Percentiles rank a stretch among this genome's conserved stretches.
Evolutionary conservation across 2,329 filamentous ascomycete genomes (phyloP).

Genomic region (Xylaria multiplex): DNA sequence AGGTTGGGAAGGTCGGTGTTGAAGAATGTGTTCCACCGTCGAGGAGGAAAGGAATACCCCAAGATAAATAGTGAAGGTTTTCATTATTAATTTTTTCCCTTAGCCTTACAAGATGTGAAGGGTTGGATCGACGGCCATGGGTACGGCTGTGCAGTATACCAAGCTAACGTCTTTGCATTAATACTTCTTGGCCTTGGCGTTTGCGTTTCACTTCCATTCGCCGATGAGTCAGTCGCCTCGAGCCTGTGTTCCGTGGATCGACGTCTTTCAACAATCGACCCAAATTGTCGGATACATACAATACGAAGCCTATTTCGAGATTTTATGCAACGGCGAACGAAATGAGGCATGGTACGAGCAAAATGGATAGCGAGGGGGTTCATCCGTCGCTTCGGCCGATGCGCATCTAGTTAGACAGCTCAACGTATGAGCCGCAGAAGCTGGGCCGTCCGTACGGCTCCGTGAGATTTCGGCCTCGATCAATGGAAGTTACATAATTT

Average conservation of each 20-base stretch:
- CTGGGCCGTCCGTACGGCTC: constrained; percentile 24
- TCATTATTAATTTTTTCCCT: neutral
- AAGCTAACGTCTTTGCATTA: neutral
- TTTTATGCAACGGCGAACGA: neutral
- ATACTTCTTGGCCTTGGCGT: constrained; percentile 26
- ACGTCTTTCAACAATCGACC: neutral
- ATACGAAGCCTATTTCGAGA: constrained; percentile 6
- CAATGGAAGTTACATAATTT: constrained; percentile 9
- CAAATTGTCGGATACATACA: neutral
- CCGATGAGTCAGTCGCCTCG: constrained; percentile 5
- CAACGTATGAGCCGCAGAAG: neutral
- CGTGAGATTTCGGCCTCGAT: neutral
- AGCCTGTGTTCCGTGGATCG: neutral
- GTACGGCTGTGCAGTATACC: neutral
- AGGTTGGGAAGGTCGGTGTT: neutral
- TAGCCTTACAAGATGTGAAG: neutral
- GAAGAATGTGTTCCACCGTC: neutral
- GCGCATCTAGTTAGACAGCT: neutral
- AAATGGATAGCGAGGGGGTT: neutral
- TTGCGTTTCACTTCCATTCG: neutral
- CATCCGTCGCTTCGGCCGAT: constrained; percentile 32
- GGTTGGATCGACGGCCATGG: neutral
- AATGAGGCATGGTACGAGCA: constrained; percentile 1
- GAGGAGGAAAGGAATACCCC: neutral
- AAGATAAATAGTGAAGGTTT: neutral